Percentiles rank a stretch among this genome's conserved stretches.
phyloP scores from a whole-genome alignment of 2,329 filamentous ascomycete species.

The Stagonosporopsis chrysanthemi region DNA sequence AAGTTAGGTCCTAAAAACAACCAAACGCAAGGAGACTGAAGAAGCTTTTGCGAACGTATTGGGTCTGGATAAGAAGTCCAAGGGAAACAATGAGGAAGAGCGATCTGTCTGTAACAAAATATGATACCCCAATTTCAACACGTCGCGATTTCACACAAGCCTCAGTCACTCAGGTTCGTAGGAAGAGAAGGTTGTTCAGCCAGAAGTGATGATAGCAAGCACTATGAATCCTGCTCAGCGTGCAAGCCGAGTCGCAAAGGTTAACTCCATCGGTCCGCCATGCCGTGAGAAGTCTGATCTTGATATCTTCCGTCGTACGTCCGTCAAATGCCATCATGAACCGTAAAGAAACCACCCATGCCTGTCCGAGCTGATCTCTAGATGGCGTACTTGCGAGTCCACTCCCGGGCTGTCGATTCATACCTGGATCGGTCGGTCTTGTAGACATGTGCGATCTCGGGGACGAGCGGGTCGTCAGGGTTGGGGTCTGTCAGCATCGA shows the following conservation, averaged over 20 bases:
- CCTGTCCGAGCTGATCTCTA: constrained; percentile 54
- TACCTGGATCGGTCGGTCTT: constrained; percentile 97
- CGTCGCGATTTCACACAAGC: not conserved
- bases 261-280: constrained; percentile 41
- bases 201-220: constrained; percentile 43
- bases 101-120: not conserved
- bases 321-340: constrained; percentile 34
- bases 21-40: not conserved
- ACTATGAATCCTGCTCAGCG: constrained; percentile 43
- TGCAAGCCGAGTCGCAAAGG: constrained; percentile 38
- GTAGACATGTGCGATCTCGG: constrained; percentile 99
- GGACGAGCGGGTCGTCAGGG: constrained; percentile 97
- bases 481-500: constrained; percentile 99
- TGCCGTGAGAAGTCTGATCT: constrained; percentile 36
- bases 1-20: not conserved
- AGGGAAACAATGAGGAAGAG: not conserved
- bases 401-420: constrained; percentile 95
- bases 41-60: not conserved
- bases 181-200: constrained; percentile 33
- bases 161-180: not conserved
- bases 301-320: constrained; percentile 29
- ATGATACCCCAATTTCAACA: constrained; percentile 1
- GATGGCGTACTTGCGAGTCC: constrained; percentile 99
- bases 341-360: constrained; percentile 34
- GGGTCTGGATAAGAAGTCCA: not conserved